These are phyloP conservation scores for Crithidia thermophila DNA, from an alignment of 208 protist genomes.

Conservation along the genomic window DNA sequence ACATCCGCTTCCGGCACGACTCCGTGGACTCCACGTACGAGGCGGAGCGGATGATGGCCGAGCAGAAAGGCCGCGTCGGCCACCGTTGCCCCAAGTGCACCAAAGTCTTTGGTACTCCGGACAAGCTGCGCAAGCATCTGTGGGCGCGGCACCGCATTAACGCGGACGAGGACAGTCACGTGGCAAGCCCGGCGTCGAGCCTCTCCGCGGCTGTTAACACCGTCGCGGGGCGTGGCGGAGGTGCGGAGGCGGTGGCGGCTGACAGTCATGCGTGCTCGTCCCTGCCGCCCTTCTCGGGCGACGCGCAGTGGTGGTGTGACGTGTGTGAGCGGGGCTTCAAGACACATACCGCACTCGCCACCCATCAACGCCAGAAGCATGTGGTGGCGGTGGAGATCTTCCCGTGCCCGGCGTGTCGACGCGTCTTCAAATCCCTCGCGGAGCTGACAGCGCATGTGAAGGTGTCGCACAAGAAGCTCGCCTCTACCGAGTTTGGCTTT, in stretches of 20 bases:
- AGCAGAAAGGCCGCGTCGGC: conserved; percentile 20
- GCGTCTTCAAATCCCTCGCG: conserved; percentile 63
- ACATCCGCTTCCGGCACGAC: conserved; percentile 88
- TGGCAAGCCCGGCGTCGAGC: too few species aligned
- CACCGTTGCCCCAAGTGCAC: conserved; percentile 62
- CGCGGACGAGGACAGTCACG: too few species aligned
- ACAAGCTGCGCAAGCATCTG: conserved; percentile 50
- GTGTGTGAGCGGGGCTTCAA: conserved; percentile 79
- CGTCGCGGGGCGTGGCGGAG: neutral
- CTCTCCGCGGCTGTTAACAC: neutral
- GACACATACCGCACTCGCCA: conserved; percentile 49
- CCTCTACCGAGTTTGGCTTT: conserved; percentile 51
- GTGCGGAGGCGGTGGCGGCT: neutral
- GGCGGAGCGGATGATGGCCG: conserved; percentile 70
- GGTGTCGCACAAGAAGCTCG: conserved; percentile 43
- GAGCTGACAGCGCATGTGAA: conserved; percentile 71
- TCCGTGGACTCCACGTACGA: conserved; percentile 72
- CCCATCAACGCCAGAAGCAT: conserved; percentile 67
- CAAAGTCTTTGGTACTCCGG: conserved; percentile 34
- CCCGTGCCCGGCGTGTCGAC: conserved; percentile 87
- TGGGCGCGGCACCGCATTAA: conserved; percentile 38
- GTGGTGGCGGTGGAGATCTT: conserved; percentile 33
- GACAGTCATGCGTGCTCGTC: neutral
- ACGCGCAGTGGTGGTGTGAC: conserved; percentile 77
- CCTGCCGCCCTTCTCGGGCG: conserved; percentile 16